Base-by-base conservation (phyloP, 2,329 filamentous ascomycete species). In the Achaetomium macrosporum region DNA sequence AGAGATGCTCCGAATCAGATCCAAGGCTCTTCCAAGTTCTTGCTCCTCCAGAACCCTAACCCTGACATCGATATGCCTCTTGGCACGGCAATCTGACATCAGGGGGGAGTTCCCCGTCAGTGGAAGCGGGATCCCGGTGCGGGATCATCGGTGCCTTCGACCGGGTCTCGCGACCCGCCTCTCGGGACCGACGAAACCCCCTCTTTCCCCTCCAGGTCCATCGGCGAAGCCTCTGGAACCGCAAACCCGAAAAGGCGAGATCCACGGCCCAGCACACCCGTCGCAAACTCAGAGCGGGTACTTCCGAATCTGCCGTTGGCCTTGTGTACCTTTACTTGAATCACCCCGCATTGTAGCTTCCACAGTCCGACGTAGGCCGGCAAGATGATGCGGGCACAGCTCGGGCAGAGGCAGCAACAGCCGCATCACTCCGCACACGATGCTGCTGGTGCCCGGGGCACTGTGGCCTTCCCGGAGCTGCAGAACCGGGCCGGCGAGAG, bases 401-500 rank as follows among this genome's bases (percentile, higher is more conserved):
- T 61, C 11, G 56, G 60, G 42, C 59, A 59, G 56, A 33, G 57
- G 25, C 57, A 55, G 47, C 53, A 51, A 44, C 53, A 51, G 30
- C 47, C 42, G 41, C 50, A 51, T 10, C 46, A 50, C 2, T 8
- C 42, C 12, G 36, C 40, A 12, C 42, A 16, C 35, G 42, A 29
- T 3, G 36, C 46, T 17, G 42, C 51, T 17, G 36, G 25, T 10
- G 15, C 15, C 41, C 15, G 15, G 12, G 42, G 41, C 36, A 36
- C n/a, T n/a, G n/a, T 46, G 12, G 16, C 19, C 15, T 50, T 51
- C 19, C 40, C 51, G 3, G 11, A 42, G 6, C 47, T 75, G 17
- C 63, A 54, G 46, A 75, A 71, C 56, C 69, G 69, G 20, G 69
- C 68, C 8, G 58, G 56, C 44, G 63, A 69, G 47, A 73, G 72